Conservation (phyloP, 805 yeast genomes). For the Candida chauliodis region DNA sequence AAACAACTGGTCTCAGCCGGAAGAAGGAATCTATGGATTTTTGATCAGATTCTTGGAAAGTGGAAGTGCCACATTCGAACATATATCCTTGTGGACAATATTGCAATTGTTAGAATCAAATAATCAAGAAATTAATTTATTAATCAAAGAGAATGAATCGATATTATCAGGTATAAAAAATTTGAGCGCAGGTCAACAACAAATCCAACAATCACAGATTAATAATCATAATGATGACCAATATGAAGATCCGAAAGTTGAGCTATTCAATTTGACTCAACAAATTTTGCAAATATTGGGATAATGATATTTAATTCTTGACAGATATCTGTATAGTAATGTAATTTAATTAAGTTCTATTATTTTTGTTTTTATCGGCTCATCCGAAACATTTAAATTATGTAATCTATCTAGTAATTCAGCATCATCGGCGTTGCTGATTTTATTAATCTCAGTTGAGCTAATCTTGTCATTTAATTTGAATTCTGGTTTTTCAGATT, state of each 20-base stretch:
- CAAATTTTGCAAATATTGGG: constrained; percentile 58
- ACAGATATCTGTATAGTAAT: constrained; percentile 1
- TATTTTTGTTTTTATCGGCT: too few relatives aligned
- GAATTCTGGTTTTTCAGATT: too few relatives aligned
- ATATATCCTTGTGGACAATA: constrained; percentile 96
- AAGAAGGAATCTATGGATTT: constrained; percentile 83
- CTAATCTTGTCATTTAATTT: too few relatives aligned
- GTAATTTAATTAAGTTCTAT: background rate
- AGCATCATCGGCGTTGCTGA: background rate
- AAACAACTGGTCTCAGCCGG: constrained; percentile 73
- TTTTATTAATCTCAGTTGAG: too few relatives aligned
- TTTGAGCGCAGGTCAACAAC: constrained; percentile 39
- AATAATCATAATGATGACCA: constrained; percentile 32
- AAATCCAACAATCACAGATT: constrained; percentile 20
- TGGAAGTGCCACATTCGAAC: constrained; percentile 92
- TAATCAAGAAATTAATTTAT: constrained; percentile 55
- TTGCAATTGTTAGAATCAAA: constrained; percentile 88
- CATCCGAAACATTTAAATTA: too few relatives aligned
- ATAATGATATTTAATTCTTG: constrained; percentile 11
- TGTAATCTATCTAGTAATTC: constrained; percentile 4
- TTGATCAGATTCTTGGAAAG: constrained; percentile 74
- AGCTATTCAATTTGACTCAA: constrained; percentile 62
- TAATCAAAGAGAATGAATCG: constrained; percentile 53
- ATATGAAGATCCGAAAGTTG: constrained; percentile 60
- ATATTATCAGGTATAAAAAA: constrained; percentile 54